A percentile compares a stretch with the other conserved stretches of the same genome.
Evolutionary conservation across 2,329 filamentous ascomycete species (phyloP).

Genomic region (Pyricularia sp.): DNA sequence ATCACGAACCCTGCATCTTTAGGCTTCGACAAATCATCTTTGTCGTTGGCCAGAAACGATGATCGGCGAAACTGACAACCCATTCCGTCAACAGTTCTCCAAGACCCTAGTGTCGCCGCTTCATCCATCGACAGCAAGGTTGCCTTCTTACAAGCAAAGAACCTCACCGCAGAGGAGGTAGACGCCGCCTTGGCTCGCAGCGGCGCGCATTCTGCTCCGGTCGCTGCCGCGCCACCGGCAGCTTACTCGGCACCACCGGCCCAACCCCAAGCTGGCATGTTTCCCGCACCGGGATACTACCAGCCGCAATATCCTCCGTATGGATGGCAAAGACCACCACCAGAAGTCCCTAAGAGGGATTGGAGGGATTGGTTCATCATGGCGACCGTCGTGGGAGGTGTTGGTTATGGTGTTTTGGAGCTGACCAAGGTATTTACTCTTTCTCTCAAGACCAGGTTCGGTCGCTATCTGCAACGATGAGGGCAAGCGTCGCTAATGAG

Average conservation of each 20-base stretch:
- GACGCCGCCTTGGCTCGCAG: conserved; percentile 68
- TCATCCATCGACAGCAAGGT: conserved; percentile 89
- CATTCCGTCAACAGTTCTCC: conserved; percentile 50
- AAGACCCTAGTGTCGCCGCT: conserved; percentile 80
- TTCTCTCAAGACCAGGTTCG: not conserved
- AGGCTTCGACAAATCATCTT: not conserved
- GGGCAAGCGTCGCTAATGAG: not conserved
- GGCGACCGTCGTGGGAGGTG: conserved; percentile 85
- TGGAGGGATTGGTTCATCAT: conserved; percentile 99
- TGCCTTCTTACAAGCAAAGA: conserved; percentile 90
- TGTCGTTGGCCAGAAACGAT: not conserved
- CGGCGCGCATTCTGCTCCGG: conserved; percentile 38
- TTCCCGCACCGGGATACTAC: conserved; percentile 28
- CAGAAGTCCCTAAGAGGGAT: conserved; percentile 62
- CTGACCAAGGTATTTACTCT: conserved; percentile 61
- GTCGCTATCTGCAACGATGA: not conserved
- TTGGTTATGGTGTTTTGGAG: conserved; percentile 78
- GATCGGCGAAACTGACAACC: not conserved
- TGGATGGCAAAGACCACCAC: conserved; percentile 44
- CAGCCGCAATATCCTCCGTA: conserved; percentile 32
- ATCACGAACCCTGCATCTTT: not conserved
- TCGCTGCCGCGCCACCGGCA: conserved; percentile 24
- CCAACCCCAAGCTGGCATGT: not conserved
- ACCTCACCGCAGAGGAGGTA: conserved; percentile 92
- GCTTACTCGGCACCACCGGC: conserved; percentile 13